Percentiles rank a stretch among this genome's conserved stretches.
phyloP scores from a whole-genome alignment of 2,329 filamentous ascomycete genomes.

The Sporothrix luriei region DNA sequence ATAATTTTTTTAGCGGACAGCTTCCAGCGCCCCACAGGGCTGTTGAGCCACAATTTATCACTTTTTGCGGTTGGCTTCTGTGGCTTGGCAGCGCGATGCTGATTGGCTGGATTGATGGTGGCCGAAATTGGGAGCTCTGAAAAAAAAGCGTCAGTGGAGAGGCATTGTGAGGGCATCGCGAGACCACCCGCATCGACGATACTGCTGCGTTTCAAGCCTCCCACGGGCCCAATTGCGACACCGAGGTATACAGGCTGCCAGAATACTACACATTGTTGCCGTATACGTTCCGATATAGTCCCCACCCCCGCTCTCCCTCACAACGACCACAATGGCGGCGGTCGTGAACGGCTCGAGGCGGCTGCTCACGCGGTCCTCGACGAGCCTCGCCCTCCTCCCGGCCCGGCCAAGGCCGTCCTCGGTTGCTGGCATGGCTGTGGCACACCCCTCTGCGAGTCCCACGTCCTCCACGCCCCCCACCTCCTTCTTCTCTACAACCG shows the following conservation, averaged over 20 bases:
- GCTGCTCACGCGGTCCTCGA: constrained; percentile 30
- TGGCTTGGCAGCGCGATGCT: neutral
- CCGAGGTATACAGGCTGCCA: neutral
- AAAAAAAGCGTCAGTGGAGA: constrained; percentile 2
- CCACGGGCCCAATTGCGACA: constrained; percentile 13
- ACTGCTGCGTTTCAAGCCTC: neutral
- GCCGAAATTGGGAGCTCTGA: constrained; percentile 25
- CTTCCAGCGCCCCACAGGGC: neutral
- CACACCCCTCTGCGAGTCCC: neutral
- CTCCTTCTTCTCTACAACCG: constrained; percentile 45
- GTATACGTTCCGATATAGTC: no score
- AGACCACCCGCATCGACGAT: constrained; percentile 22
- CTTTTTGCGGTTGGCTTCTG: neutral
- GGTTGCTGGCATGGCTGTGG: neutral
- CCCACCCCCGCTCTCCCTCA: neutral
- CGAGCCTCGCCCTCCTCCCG: constrained; percentile 27
- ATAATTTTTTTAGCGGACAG: constrained; percentile 22
- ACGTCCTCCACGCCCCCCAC: neutral
- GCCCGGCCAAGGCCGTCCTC: constrained; percentile 25
- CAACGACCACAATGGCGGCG: constrained; percentile 29
- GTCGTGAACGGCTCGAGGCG: constrained; percentile 33
- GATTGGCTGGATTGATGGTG: constrained; percentile 22
- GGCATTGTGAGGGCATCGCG: constrained; percentile 21
- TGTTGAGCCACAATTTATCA: neutral
- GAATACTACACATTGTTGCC: neutral